Base-by-base conservation (phyloP, 768 basidiomycete genomes). In the Rhizopogon salebrosus region DNA sequence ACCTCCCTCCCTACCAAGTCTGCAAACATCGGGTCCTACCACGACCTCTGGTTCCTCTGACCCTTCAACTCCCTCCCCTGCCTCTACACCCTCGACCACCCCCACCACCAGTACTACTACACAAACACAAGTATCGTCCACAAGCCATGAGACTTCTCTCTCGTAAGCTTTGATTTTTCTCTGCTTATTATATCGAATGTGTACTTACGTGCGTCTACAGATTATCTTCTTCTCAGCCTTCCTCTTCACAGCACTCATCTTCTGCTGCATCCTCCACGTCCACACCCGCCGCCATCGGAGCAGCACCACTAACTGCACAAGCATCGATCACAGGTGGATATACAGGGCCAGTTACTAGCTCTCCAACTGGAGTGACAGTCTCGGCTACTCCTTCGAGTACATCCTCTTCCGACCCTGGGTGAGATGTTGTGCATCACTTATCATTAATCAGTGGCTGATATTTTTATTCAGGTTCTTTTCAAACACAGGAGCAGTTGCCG, bases 401-500 rank as follows among this genome's bases (percentile, higher is more conserved):
- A 0, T 40, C 66, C 27, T 52, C 67, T 37, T 56, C 66, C 36
- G 48, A 63, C 64, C 70, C 51, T 22, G 62, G 54, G 18, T 10
- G 35, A 16, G 14, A 1, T 9, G 6, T 26, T 6, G 11, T 3
- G 0, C 6, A 3, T 26, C 5, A 34, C 23, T 23, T 9, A 13
- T 2, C 37, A 1, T 20, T 41, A 31, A 46, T 49, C 14, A 11
- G 13, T 4, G 13, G 3, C 3, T 27, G 57, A 39, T 58, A 1
- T 31, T 36, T 26, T 23, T 0, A 39, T 18, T 22, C 49, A 79
- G 79, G 53, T 80, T 80, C 70, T 72, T 77, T 57, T 56, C 68
- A 41, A 72, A 76, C 57, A 75, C 70, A 48, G 74, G 69, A 34
- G 79, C 75, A 0, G 74, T 78, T 18, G 79, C 73, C 0, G 75